Conservation (phyloP, 2,329 filamentous ascomycete species). For the Colletotrichum lentis region DNA sequence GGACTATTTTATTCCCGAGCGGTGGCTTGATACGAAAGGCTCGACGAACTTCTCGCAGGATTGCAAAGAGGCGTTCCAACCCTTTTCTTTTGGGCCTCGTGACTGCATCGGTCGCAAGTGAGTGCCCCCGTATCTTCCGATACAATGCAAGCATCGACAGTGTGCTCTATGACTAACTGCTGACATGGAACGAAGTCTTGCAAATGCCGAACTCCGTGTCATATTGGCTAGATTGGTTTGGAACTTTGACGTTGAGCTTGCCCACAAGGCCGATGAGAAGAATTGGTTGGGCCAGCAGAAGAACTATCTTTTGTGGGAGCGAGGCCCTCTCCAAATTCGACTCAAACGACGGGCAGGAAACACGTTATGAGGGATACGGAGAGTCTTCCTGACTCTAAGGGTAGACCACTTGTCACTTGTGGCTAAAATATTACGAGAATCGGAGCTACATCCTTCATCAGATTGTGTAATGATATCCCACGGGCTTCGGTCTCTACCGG, state of each 20-base stretch:
- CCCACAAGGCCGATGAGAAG: neutral
- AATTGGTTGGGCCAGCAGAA: neutral
- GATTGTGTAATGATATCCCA: too few species aligned
- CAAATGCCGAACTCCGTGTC: neutral
- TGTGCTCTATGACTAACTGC: neutral
- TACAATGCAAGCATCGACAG: neutral
- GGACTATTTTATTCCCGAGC: constrained; percentile 52
- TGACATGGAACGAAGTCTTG: neutral
- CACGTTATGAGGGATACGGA: too few species aligned
- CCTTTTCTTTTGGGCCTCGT: constrained; percentile 44
- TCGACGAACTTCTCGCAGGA: constrained; percentile 37
- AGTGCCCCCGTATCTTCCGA: constrained; percentile 11
- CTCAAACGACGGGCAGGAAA: neutral
- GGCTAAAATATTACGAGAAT: too few species aligned
- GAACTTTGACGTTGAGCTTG: constrained; percentile 12
- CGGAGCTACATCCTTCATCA: too few species aligned
- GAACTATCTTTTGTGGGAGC: constrained; percentile 8
- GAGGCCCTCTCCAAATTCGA: neutral
- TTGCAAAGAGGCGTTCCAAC: constrained; percentile 40
- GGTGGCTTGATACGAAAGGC: constrained; percentile 44
- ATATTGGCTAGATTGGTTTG: constrained; percentile 10
- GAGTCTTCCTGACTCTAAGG: too few species aligned
- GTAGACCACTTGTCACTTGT: too few species aligned
- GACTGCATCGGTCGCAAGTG: constrained; percentile 48
- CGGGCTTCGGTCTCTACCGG: too few species aligned